Conservation (phyloP, 2,329 filamentous ascomycete species). For the Salinomyces thailandicus region DNA sequence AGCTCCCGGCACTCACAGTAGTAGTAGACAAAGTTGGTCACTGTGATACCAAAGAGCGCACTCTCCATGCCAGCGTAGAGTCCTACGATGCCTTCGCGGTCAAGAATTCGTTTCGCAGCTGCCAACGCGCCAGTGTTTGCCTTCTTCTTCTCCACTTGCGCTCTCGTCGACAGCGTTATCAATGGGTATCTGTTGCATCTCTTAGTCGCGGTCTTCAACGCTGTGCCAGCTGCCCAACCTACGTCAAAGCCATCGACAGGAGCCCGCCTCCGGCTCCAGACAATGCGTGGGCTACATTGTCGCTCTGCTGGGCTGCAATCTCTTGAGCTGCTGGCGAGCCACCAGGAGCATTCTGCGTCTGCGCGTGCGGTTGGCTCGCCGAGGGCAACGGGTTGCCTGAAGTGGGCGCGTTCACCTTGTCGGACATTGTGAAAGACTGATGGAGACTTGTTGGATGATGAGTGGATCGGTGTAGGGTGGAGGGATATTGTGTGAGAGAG, state of each 20-base stretch:
- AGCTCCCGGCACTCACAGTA: slow-evolving; percentile 51
- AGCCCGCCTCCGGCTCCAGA: slow-evolving; percentile 89
- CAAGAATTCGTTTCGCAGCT: slow-evolving; percentile 75
- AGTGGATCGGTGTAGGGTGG: not conserved
- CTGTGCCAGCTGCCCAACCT: slow-evolving; percentile 25
- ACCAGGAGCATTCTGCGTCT: slow-evolving; percentile 9
- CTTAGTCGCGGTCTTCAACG: slow-evolving; percentile 8
- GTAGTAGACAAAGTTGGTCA: slow-evolving; percentile 99
- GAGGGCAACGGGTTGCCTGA: slow-evolving; percentile 15
- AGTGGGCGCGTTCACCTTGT: slow-evolving; percentile 15
- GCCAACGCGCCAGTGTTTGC: slow-evolving; percentile 75
- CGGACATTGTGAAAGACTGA: too few relatives aligned
- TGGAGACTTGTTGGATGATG: not conserved
- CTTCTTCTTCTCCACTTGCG: slow-evolving; percentile 93
- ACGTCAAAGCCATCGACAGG: slow-evolving; percentile 92
- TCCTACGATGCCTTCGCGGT: slow-evolving; percentile 78
- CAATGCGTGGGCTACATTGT: slow-evolving; percentile 93
- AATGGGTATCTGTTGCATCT: slow-evolving; percentile 70
- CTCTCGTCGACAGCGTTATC: slow-evolving; percentile 92
- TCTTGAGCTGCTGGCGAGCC: slow-evolving; percentile 22
- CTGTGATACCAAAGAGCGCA: slow-evolving; percentile 90
- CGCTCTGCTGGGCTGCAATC: slow-evolving; percentile 64
- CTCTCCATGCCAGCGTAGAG: slow-evolving; percentile 90
- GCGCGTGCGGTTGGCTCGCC: slow-evolving; percentile 10
- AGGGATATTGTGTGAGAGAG: too few relatives aligned